Percentiles rank a stretch among this genome's conserved stretches.
These are phyloP conservation scores for Jamesozyma hellenica DNA, from an alignment of 805 yeast genomes.

Conservation along the genomic window DNA sequence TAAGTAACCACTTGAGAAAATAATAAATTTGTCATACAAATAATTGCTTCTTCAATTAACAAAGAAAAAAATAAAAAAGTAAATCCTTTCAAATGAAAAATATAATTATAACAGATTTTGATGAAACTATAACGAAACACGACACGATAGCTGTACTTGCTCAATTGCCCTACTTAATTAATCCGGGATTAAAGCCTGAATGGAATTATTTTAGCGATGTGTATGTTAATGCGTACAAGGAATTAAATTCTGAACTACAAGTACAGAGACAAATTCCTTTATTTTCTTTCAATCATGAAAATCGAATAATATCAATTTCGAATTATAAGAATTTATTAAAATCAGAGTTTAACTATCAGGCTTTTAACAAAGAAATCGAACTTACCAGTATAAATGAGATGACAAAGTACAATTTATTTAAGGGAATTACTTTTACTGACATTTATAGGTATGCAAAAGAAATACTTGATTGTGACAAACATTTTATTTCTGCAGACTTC, in stretches of 20 bases:
- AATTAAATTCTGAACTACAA: background rate
- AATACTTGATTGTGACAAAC: background rate
- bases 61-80: too few species aligned
- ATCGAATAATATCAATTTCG: background rate
- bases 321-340: constrained; percentile 11
- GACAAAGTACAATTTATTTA: constrained; percentile 11
- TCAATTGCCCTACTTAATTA: constrained; percentile 14
- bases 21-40: too few species aligned
- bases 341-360: constrained; percentile 15
- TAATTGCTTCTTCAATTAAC: too few species aligned
- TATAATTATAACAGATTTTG: constrained; percentile 24
- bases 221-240: constrained; percentile 15
- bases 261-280: background rate
- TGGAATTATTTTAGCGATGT: constrained; percentile 21
- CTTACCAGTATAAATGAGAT: constrained; percentile 19
- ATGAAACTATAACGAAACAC: constrained; percentile 24
- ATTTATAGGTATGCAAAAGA: constrained; percentile 8
- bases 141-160: constrained; percentile 24
- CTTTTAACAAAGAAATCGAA: constrained; percentile 13
- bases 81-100: constrained; percentile 4
- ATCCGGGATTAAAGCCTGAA: constrained; percentile 11
- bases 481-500: constrained; percentile 12
- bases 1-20: too few species aligned
- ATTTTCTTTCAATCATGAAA: background rate
- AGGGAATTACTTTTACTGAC: constrained; percentile 10